These are phyloP conservation scores for Pseudopyricularia cyperi DNA, from an alignment of 2,329 filamentous ascomycete genomes.

Conservation along the genomic window DNA sequence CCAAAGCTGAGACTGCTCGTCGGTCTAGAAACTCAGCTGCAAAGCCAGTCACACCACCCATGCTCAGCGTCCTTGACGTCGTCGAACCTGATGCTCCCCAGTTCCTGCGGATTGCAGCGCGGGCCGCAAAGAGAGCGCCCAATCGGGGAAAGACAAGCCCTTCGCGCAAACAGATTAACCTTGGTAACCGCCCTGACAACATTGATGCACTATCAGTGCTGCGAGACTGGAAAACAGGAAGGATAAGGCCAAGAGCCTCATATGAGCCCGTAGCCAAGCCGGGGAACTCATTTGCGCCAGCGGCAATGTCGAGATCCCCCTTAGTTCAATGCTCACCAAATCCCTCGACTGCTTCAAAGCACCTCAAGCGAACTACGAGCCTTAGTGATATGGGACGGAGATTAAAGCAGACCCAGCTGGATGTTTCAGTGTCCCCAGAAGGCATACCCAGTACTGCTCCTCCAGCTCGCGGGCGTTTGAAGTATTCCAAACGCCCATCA, in stretches of 20 bases:
- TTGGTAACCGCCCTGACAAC: constrained; percentile 49
- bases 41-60: constrained; percentile 20
- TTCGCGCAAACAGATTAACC: constrained; percentile 39
- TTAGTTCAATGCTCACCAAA: background rate
- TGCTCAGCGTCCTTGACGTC: constrained; percentile 49
- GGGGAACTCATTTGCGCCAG: background rate
- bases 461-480: background rate
- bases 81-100: constrained; percentile 36
- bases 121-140: constrained; percentile 33
- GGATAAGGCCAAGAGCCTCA: constrained; percentile 24
- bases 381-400: background rate
- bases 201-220: constrained; percentile 41
- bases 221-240: constrained; percentile 41
- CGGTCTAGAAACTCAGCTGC: background rate
- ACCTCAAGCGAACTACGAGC: background rate
- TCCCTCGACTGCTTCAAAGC: background rate
- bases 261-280: constrained; percentile 1
- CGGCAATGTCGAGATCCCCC: background rate
- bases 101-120: constrained; percentile 49
- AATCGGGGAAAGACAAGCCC: constrained; percentile 43
- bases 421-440: background rate
- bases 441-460: background rate
- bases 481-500: background rate
- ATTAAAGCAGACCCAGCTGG: background rate
- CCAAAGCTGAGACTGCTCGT: background rate